Base-by-base conservation (phyloP, 176 grass and related monocot genomes). In the Eleusine coracana region DNA sequence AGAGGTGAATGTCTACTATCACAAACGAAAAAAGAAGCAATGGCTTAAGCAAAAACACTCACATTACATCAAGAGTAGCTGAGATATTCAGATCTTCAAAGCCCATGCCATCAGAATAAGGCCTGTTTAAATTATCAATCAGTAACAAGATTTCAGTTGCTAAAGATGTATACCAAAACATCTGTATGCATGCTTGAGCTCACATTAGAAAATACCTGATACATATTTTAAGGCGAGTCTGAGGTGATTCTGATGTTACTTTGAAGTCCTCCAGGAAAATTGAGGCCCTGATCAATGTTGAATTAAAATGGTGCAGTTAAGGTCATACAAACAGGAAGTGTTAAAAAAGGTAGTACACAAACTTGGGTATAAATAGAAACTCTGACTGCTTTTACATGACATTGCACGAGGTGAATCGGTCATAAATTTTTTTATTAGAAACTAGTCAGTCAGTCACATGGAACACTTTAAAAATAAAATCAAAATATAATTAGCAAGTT, bases 211-310 rank as follows among this genome's bases (percentile, higher is more conserved):
- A 84, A 6, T 89, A 98, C 96, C 96, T 98, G 79, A 98, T 71
- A 54, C 83, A 93, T 88, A 98, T 86, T 61, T 70, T 82, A 81
- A 93, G 89, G 71, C 87, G 79, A 74, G 83, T 88, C 76, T 91
- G 73, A 70, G 90, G 90, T 83, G 69, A 82, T 85, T 95, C 87
- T 77, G 86, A 89, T 71, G 83, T 84, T 61, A 95, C 86, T 80
- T 93, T 89, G 81, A 98, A 93, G 75, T 98, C 92, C 38, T 92
- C 96, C 69, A 86, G 82, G 62, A 93, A 95, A 89, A 98, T 98
- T 52, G 96, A 82, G 82, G 71, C 66, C 79, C 96, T 98, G 4
- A 62, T 83, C 45, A 66, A 76, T 82, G 71, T 60, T 67, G 59
- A 28, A 52, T 27, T 15, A 54, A 77, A 86, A 75, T 46, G 68